Evolutionary conservation across 2,329 filamentous ascomycete genomes (phyloP), one percentile per base, ranked within the genome.

Genomic region (Bipolaris cookei): DNA sequence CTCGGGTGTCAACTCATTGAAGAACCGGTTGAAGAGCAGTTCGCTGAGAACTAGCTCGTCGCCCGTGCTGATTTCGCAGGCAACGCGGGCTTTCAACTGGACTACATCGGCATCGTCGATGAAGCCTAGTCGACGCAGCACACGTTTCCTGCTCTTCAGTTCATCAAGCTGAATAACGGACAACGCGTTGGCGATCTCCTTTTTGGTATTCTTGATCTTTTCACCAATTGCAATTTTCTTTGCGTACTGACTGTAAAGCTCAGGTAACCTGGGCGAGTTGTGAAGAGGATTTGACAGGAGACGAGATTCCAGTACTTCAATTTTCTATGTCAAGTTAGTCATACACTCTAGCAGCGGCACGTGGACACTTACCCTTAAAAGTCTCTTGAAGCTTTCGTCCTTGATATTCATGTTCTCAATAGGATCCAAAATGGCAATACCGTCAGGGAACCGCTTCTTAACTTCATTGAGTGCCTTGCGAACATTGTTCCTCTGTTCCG

Each of bases 31-130:
- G 78, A 99, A 98, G 0, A 99, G 84, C 25, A 99, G 83, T 77
- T 99, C 95, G 11, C 91, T 92, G 4, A 99, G 84, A 63, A 99
- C 88, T 39, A 99, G 83, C 76, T 99, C 96, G 71, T 99, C 95
- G 34, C 94, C 95, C 0, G 94, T 97, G 61, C 92, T 97, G 64
- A 99, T 98, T 79, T 99, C 94, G 78, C 95, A 99, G 1, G 95
- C 95, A 3, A 98, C 96, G 54, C 96, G 91, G 10, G 94, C 95
- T 80, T 99, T 99, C 71, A 98, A 86, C 80, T 98, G 90, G 7
- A 99, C 93, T 1, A 99, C 93, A 75, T 98, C 95, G 50, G 88
- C 86, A 58, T 98, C 95, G 74, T 97, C 96, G 78, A 97, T 96
- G 79, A 99, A 99, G 4, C 91, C 92, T 10, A 99, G 86, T 51